Conservation (phyloP, 1,284 basidiomycete species). For the Apiotrichum gracile region DNA sequence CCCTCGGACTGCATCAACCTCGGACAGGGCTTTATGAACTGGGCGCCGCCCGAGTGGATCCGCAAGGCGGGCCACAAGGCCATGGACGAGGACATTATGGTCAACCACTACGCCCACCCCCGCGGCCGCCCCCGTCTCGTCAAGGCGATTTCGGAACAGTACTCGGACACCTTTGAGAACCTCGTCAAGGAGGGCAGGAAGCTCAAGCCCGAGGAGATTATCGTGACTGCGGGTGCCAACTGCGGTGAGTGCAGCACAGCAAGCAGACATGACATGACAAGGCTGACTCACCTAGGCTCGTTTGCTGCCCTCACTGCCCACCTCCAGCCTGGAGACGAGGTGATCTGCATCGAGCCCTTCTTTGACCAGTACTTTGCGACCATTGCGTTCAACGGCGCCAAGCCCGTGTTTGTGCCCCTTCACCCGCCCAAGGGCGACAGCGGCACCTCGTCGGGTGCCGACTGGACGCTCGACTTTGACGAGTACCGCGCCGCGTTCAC, state of each 20-base stretch:
- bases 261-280: neutral
- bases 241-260: conserved; percentile 58
- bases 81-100: conserved; percentile 57
- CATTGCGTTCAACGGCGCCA: conserved; percentile 86
- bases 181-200: conserved; percentile 56
- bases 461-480: conserved; percentile 80
- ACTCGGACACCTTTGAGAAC: conserved; percentile 56
- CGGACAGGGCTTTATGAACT: conserved; percentile 88
- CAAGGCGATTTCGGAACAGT: conserved; percentile 74
- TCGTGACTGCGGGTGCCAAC: conserved; percentile 93
- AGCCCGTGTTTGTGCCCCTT: conserved; percentile 88
- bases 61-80: conserved; percentile 68
- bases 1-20: conserved; percentile 83
- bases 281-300: conserved; percentile 56
- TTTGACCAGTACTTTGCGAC: conserved; percentile 95
- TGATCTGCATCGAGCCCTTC: conserved; percentile 97
- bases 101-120: conserved; percentile 88
- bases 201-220: conserved; percentile 82
- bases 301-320: conserved; percentile 87
- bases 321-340: conserved; percentile 84
- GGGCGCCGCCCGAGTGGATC: conserved; percentile 74
- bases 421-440: conserved; percentile 65
- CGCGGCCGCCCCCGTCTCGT: conserved; percentile 78
- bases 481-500: conserved; percentile 80
- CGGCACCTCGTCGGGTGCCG: conserved; percentile 59